Conservation (phyloP, 2,329 filamentous ascomycete genomes). For the Calonectria crousiana region DNA sequence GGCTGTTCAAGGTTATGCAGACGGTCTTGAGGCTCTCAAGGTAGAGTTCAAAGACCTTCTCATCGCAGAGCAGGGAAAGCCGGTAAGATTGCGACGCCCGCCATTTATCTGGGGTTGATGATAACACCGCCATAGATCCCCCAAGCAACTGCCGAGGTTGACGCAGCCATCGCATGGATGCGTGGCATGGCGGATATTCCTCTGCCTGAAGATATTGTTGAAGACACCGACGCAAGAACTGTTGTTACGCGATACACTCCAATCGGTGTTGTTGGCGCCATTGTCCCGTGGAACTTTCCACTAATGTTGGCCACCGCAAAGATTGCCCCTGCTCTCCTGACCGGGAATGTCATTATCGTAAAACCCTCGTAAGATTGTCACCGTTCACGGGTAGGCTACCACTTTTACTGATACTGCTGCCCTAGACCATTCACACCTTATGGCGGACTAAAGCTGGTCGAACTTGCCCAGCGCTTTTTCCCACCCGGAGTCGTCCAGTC, state of each 20-base stretch:
- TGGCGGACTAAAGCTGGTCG: slow-evolving; percentile 68
- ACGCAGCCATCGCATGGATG: slow-evolving; percentile 43
- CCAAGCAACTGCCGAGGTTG: slow-evolving; percentile 42
- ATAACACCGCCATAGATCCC: slow-evolving; percentile 22
- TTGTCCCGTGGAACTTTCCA: slow-evolving; percentile 70
- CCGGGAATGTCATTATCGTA: slow-evolving; percentile 67
- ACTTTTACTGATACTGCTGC: not conserved
- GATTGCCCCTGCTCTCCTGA: slow-evolving; percentile 67
- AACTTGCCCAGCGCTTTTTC: slow-evolving; percentile 69
- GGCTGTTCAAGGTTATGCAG: slow-evolving; percentile 41
- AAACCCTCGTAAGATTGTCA: slow-evolving; percentile 59
- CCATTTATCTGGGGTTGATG: not conserved
- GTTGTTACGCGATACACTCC: slow-evolving; percentile 53
- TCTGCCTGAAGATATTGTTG: slow-evolving; percentile 52
- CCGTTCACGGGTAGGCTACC: accelerated
- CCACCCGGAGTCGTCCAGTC: slow-evolving; percentile 73
- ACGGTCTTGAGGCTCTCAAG: slow-evolving; percentile 37
- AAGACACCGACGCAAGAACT: slow-evolving; percentile 48
- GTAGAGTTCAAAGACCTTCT: slow-evolving; percentile 40
- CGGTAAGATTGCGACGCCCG: slow-evolving; percentile 26
- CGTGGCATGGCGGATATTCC: slow-evolving; percentile 45
- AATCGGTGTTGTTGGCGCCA: slow-evolving; percentile 59
- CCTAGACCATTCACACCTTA: slow-evolving; percentile 66
- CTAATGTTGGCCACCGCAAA: slow-evolving; percentile 66
- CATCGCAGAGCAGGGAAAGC: slow-evolving; percentile 47